Evolutionary conservation across 108 stramenopile species (phyloP).

Genomic region (Pinguiococcus pyrenoidosus): DNA sequence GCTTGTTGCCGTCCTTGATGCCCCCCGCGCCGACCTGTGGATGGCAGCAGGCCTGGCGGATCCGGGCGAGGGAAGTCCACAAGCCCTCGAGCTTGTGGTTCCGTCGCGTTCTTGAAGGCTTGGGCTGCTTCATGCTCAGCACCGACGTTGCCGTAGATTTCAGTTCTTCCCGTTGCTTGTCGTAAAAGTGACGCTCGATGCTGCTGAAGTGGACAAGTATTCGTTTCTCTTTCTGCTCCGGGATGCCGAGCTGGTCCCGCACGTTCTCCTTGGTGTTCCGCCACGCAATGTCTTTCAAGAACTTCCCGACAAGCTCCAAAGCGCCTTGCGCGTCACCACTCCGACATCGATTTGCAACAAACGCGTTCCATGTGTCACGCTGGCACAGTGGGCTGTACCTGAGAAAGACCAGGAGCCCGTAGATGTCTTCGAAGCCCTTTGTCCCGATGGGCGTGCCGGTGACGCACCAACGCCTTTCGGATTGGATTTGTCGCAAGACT

Average conservation of each 20-base stretch:
- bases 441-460: slow-evolving; percentile 54
- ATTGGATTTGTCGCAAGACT: slow-evolving; percentile 22
- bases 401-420: slow-evolving; percentile 46
- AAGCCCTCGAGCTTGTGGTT: too few relatives aligned
- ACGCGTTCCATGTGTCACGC: not conserved
- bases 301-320: too few relatives aligned
- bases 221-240: slow-evolving; percentile 46
- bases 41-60: slow-evolving; percentile 48
- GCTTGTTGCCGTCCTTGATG: slow-evolving; percentile 11
- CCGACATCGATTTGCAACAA: too few relatives aligned
- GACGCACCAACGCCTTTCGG: slow-evolving; percentile 44
- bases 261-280: slow-evolving; percentile 50
- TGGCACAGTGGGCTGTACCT: not conserved
- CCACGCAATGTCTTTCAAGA: too few relatives aligned
- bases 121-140: not conserved
- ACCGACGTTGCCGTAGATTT: slow-evolving; percentile 15
- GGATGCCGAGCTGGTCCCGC: slow-evolving; percentile 49
- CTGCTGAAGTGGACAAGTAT: slow-evolving; percentile 41
- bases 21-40: slow-evolving; percentile 56
- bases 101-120: slow-evolving; percentile 14
- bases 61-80: not conserved
- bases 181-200: slow-evolving; percentile 51
- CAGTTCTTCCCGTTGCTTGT: slow-evolving; percentile 42
- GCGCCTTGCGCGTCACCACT: too few relatives aligned
- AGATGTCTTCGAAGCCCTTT: slow-evolving; percentile 49